Base-by-base conservation (phyloP, 495 filamentous ascomycete genomes). In the Penicillium pulvis region DNA sequence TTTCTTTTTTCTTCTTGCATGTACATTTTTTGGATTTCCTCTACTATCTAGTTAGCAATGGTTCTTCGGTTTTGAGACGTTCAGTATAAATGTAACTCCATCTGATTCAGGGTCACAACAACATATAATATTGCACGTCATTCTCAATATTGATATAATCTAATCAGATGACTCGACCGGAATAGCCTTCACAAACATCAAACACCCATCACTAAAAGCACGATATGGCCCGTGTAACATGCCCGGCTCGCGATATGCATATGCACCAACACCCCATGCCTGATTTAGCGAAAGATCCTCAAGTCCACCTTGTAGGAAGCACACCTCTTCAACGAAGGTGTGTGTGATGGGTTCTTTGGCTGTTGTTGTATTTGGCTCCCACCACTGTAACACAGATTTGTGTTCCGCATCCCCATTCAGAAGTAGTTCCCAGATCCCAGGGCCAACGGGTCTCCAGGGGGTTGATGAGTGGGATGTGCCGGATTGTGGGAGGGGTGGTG, bases 351-450 rank as follows among this genome's bases (percentile, higher is more conserved):
- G 59, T 8, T 57, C 50, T 17, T 62, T 55, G 0, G 41, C 17
- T 0, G 60, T 60, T 0, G 31, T 41, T 8, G 49, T 54, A 33
- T 64, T 51, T 6, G 67, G 67, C 31, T 69, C 67, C 59, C 61
- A 69, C 67, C 67, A 69, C 56, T 69, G 64, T 8, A 69, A 47
- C 20, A 56, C 61, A 9, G 67, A 58, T 51, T 66, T 66, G n/a
- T 64, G 45, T 5, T 68, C 55, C 33, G 23, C 30, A 2, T 53
- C 20, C 6, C 65, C 68, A n/a, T 68, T 70, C 7, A 70, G 36
- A 5, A 59, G 35, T 24, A 66, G 51, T 42, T 68, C 68, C 65
- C 68, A 70, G 39, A 70, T 65, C 17, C 68, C 68, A 6, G 60
- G 41, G 8, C 53, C 58, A 41, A 68, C 51, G 12, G 57, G 56